Evolutionary conservation across 2,329 filamentous ascomycete genomes (phyloP), one percentile per base, ranked within the genome.

Genomic region (Dactylellina leptospora): DNA sequence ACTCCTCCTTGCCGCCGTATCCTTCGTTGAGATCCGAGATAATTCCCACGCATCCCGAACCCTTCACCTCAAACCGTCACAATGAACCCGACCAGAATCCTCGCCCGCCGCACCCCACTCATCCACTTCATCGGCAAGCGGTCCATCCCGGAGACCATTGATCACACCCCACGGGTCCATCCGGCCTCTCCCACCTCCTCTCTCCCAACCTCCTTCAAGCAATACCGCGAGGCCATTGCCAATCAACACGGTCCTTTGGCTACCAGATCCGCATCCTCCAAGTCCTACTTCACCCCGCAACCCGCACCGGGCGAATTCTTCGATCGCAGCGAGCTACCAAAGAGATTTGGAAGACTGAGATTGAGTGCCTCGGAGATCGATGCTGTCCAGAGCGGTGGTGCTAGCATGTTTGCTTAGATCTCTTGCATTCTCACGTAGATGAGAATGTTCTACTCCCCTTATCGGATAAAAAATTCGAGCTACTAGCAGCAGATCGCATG

Each of bases 321-420:
- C 79, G 95, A 97, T 81, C 87, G 92, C 76, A 90, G 87, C 76
- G 90, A 99, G 82, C 87, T 99, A 22, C 93, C 95, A 16, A 80
- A 84, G 74, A 87, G 93, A 77, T 99, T 97, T 86, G 87, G 88
- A 78, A 86, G 92, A 75, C 83, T 86, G 51, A 85, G 87, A 10
- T 90, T 93, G 82, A 88, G 86, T 36, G 81, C 88, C 76, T 88
- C 88, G 44, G 95, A 99, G 85, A 99, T 99, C 72, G 95, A 97
- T 81, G 93, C 92, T 20, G 86, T 99, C 78, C 92, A 97, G 86
- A 95, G 91, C 62, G 95, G 93, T 61, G 95, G 95, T 64, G 95
- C 93, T 30, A 89, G 86, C 78, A 77, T 87, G 75, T 84, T 83
- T 76, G 83, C 81, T 74, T 86, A 80, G 22, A 1, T 8, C 22